Percentiles rank a stretch among this genome's conserved stretches.
These are phyloP conservation scores for Cladorrhinum sp. DNA, from an alignment of 2,329 filamentous ascomycete species.

Conservation along the genomic window DNA sequence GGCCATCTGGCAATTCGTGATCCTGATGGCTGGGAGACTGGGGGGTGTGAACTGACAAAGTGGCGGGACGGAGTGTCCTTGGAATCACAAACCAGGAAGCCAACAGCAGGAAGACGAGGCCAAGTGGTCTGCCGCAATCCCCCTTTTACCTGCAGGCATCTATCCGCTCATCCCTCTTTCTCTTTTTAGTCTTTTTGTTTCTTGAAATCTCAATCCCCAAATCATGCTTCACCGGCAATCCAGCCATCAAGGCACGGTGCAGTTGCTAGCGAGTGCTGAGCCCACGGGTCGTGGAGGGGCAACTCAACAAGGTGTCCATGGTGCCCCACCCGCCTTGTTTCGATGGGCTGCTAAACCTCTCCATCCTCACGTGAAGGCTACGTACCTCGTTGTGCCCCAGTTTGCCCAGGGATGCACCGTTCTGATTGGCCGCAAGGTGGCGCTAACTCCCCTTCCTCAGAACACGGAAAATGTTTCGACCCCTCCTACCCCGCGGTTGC, in stretches of 20 bases:
- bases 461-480: conserved; percentile 36
- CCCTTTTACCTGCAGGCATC: neutral
- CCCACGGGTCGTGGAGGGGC: neutral
- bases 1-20: conserved; percentile 9
- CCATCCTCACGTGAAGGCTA: conserved; percentile 23
- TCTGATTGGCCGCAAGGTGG: conserved; percentile 25
- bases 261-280: neutral
- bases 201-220: too few relatives aligned
- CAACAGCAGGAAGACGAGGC: too few relatives aligned
- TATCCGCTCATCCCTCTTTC: neutral
- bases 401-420: neutral
- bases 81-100: neutral
- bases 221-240: too few relatives aligned
- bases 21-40: too few relatives aligned
- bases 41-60: neutral
- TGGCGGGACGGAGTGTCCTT: neutral
- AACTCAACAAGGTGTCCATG: neutral
- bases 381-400: conserved; percentile 10
- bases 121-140: too few relatives aligned
- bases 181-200: too few relatives aligned
- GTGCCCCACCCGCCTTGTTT: neutral
- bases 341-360: conserved; percentile 10
- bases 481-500: conserved; percentile 40
- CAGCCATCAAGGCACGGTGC: neutral
- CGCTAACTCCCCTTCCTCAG: conserved; percentile 26